Evolutionary conservation across 768 basidiomycete genomes (phyloP), one percentile per base, ranked within the genome.

Genomic region (Suillus plorans): DNA sequence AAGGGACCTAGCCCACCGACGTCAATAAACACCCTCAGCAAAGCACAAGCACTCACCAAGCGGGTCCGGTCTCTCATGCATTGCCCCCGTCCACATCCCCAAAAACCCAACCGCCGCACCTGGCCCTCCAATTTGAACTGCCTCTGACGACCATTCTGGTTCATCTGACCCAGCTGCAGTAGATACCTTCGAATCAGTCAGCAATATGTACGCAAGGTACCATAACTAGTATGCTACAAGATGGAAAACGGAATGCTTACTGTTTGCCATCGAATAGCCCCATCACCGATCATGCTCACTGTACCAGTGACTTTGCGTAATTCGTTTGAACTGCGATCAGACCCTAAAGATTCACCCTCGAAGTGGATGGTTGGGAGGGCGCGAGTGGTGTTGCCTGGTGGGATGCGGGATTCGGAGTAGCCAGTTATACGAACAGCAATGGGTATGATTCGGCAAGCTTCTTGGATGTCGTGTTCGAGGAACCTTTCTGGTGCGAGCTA

Each of bases 31-130:
- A 45, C 5, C n/a, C 39, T 4, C 16, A 12, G 16, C 5, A 12
- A 58, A 37, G 14, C 28, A 31, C 14, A 16, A 28, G 37, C 12
- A 68, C 75, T 73, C 66, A 78, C 83, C 84, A 2, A 84, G 67
- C 2, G 82, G 82, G 68, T 82, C 82, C 6, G 71, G 72, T 5
- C 64, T 63, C 65, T 82, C 81, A 66, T 86, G 85, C 20, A 70
- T 70, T 16, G 81, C 81, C 9, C 84, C 83, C 0, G 86, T 86
- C 85, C 85, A 87, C 75, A 81, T 69, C 9, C 86, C 86, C 2
- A 88, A 74, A 2, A 85, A 71, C 10, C 87, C 87, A 25, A 79
- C 69, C 0, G 80, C 81, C n/a, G 84, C 84, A 7, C 84, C 85
- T 18, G 84, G 73, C 2, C 81, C 81, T 14, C 87, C 87, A 13